These are phyloP conservation scores for Ophiostoma sp. DNA, from an alignment of 2,329 filamentous ascomycete genomes.

Conservation along the genomic window DNA sequence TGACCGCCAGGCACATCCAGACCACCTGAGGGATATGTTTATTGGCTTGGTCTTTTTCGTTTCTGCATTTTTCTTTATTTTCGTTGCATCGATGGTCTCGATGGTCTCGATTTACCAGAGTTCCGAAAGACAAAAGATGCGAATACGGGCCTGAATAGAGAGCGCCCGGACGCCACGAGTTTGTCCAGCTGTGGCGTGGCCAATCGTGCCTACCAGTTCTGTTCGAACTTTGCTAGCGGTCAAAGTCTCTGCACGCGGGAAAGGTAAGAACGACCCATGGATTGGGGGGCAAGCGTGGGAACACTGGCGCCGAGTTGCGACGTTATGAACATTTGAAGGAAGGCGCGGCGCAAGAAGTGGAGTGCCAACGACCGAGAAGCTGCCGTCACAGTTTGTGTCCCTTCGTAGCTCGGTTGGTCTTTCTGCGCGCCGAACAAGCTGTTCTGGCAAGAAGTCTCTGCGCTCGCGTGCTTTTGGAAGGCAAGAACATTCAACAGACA, in stretches of 20 bases:
- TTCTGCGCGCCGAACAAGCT: background rate
- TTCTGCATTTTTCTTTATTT: background rate
- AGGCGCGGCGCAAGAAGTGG: background rate
- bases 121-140: background rate
- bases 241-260: background rate
- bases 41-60: background rate
- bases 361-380: background rate
- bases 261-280: background rate
- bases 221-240: background rate
- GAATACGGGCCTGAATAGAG: background rate
- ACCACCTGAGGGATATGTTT: constrained; percentile 7
- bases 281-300: background rate
- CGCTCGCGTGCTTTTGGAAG: background rate
- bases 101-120: no score
- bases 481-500: constrained; percentile 1
- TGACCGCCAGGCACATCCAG: constrained; percentile 9
- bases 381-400: no score
- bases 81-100: background rate
- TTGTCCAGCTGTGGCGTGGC: background rate
- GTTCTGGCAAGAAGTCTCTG: background rate
- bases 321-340: background rate
- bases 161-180: background rate
- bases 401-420: background rate
- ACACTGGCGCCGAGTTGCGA: background rate
- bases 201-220: background rate